These are phyloP conservation scores for Naganishia sp. DNA, from an alignment of 1,284 basidiomycete species.

Conservation along the genomic window DNA sequence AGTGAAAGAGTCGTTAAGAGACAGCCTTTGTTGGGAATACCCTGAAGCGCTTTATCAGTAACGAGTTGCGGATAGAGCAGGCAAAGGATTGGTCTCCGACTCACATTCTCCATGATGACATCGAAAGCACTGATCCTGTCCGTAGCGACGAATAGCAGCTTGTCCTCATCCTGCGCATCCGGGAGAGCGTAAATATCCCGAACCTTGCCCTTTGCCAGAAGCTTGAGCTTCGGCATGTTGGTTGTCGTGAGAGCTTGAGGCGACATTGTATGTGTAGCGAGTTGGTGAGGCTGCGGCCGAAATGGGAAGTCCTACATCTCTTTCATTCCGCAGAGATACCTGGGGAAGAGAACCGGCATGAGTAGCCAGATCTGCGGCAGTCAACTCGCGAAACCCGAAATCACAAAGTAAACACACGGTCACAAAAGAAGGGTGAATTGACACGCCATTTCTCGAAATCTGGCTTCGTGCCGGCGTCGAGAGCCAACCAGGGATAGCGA, in stretches of 20 bases:
- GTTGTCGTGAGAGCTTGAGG: slow-evolving; percentile 43
- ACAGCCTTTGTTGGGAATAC: slow-evolving; percentile 90
- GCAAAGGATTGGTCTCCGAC: slow-evolving; percentile 43
- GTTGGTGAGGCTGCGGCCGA: no score
- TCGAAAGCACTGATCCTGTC: slow-evolving; percentile 98
- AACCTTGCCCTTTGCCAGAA: slow-evolving; percentile 87
- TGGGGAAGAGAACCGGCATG: neutral
- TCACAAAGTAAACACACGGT: slow-evolving; percentile 14
- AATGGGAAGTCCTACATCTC: no score
- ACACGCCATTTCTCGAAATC: slow-evolving; percentile 3
- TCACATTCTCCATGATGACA: slow-evolving; percentile 85
- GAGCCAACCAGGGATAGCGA: slow-evolving; percentile 20
- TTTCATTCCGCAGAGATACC: no score
- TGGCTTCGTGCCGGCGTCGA: neutral
- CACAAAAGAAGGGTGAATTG: neutral
- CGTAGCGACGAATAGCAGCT: slow-evolving; percentile 87
- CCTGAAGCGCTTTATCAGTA: slow-evolving; percentile 58
- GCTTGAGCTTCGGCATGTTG: slow-evolving; percentile 57
- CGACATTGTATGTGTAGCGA: neutral
- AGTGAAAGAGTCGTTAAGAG: slow-evolving; percentile 85
- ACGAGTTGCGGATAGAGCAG: neutral
- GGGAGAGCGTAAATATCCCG: slow-evolving; percentile 79
- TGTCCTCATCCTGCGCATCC: slow-evolving; percentile 60
- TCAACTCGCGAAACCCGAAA: slow-evolving; percentile 11
- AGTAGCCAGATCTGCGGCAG: neutral